Evolutionary conservation across 2,329 filamentous ascomycete genomes (phyloP).

Genomic region (Colletotrichum sp.): DNA sequence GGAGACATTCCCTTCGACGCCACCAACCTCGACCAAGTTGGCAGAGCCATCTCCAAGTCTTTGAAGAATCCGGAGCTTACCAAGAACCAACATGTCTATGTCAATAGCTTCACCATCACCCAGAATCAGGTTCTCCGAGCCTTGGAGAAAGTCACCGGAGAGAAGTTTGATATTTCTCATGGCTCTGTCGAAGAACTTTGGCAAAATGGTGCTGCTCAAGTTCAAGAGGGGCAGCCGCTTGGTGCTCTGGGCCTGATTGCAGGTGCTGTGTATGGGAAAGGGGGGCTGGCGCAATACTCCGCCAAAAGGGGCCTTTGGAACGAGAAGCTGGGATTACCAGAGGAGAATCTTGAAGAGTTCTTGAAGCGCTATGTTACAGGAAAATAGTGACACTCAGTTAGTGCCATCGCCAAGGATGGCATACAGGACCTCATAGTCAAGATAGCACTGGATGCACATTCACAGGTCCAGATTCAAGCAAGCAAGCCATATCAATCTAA

Average conservation of each 20-base stretch:
- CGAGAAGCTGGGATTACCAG: neutral
- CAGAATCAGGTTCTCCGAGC: conserved; percentile 61
- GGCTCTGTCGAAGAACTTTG: neutral
- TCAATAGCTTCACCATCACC: conserved; percentile 49
- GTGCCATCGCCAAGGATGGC: neutral
- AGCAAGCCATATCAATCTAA: neutral
- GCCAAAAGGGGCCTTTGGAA: neutral
- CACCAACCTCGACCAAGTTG: neutral
- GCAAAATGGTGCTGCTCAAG: neutral
- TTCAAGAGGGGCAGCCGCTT: neutral
- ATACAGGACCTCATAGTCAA: neutral
- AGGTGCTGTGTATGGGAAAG: neutral
- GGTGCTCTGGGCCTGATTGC: neutral
- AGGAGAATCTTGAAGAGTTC: neutral
- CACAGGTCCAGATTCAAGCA: neutral
- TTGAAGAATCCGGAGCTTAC: neutral
- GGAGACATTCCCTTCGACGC: neutral
- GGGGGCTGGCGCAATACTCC: neutral
- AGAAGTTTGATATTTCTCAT: conserved; percentile 53
- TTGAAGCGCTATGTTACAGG: neutral
- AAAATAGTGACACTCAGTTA: neutral
- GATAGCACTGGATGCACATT: neutral
- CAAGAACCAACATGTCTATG: neutral
- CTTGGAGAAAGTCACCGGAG: conserved; percentile 56
- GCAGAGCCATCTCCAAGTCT: neutral